A percentile compares a stretch with the other conserved stretches of the same genome.
These are phyloP conservation scores for Rhizopus stolonifer DNA, from an alignment of 371 early-diverging fungal genomes.

Conservation along the genomic window DNA sequence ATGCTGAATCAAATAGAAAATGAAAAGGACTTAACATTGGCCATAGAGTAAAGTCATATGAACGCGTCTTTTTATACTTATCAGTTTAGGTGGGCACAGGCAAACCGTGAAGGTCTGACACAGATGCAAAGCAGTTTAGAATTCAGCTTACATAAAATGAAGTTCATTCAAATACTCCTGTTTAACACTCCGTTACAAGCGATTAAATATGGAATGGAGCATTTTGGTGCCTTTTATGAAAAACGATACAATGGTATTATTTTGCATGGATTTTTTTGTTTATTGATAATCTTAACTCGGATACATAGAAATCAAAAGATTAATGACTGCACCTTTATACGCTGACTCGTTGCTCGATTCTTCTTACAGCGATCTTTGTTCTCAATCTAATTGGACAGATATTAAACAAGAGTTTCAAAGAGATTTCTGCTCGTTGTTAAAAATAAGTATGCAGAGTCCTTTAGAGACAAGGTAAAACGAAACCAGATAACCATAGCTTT, in stretches of 20 bases:
- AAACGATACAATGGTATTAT: constrained; percentile 64
- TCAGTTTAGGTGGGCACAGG: constrained; percentile 68
- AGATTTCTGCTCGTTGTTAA: constrained; percentile 84
- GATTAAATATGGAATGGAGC: constrained; percentile 67
- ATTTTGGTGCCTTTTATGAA: constrained; percentile 68
- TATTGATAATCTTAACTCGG: too few relatives aligned
- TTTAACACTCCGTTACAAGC: constrained; percentile 54
- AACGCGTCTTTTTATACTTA: not conserved
- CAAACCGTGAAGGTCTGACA: constrained; percentile 57
- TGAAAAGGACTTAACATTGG: constrained; percentile 23
- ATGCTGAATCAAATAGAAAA: constrained; percentile 34
- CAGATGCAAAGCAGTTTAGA: constrained; percentile 70
- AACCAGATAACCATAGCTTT: too few relatives aligned
- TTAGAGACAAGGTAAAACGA: constrained; percentile 69
- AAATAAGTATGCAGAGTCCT: constrained; percentile 78
- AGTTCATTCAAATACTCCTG: constrained; percentile 71
- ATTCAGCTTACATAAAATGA: constrained; percentile 80
- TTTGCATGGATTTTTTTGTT: not conserved
- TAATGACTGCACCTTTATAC: constrained; percentile 65
- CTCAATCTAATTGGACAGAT: constrained; percentile 58
- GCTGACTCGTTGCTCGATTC: constrained; percentile 38
- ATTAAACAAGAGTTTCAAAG: constrained; percentile 75
- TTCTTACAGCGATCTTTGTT: constrained; percentile 69
- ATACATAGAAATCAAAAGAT: constrained; percentile 77
- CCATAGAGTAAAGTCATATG: constrained; percentile 33